phyloP scores from a whole-genome alignment of 1,139 yeast genomes.

The Geotrichum europaeum region DNA sequence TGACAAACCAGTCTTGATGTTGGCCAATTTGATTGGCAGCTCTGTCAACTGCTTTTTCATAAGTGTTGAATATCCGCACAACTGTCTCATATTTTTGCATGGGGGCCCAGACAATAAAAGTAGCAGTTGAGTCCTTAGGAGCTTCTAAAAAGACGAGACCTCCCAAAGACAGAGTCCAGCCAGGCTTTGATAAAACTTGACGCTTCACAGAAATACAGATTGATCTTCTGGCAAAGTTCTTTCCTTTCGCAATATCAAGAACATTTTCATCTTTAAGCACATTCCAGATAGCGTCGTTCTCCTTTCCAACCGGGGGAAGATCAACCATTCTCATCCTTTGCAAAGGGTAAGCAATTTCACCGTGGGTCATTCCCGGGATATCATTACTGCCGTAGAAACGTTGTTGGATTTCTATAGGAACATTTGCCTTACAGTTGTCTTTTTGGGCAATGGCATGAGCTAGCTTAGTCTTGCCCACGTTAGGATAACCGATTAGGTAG shows the following conservation, averaged over 20 bases:
- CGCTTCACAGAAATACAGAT: constrained; percentile 34
- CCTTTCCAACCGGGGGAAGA: constrained; percentile 50
- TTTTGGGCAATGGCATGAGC: constrained; percentile 44
- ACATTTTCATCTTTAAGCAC: constrained; percentile 34
- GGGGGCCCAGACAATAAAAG: constrained; percentile 21
- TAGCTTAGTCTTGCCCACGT: constrained; percentile 70
- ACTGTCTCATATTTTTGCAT: constrained; percentile 24
- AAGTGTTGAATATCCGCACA: constrained; percentile 30
- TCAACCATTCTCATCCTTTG: constrained; percentile 40
- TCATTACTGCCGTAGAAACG: constrained; percentile 34
- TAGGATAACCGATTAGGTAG: constrained; percentile 65
- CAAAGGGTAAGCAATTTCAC: constrained; percentile 37
- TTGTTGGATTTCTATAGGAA: constrained; percentile 17
- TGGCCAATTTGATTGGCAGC: constrained; percentile 7
- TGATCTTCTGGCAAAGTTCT: constrained; percentile 36
- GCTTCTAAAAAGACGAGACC: constrained; percentile 53
- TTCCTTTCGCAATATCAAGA: constrained; percentile 40
- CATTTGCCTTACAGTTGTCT: constrained; percentile 21
- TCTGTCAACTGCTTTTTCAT: constrained; percentile 32
- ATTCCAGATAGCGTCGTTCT: constrained; percentile 35
- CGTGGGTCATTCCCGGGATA: constrained; percentile 55
- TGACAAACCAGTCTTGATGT: constrained; percentile 16
- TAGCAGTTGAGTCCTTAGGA: constrained; percentile 36
- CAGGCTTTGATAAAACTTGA: constrained; percentile 35
- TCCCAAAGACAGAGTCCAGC: constrained; percentile 49